Evolutionary conservation across 495 filamentous ascomycete genomes (phyloP).

Genomic region (Neurospora discreta): DNA sequence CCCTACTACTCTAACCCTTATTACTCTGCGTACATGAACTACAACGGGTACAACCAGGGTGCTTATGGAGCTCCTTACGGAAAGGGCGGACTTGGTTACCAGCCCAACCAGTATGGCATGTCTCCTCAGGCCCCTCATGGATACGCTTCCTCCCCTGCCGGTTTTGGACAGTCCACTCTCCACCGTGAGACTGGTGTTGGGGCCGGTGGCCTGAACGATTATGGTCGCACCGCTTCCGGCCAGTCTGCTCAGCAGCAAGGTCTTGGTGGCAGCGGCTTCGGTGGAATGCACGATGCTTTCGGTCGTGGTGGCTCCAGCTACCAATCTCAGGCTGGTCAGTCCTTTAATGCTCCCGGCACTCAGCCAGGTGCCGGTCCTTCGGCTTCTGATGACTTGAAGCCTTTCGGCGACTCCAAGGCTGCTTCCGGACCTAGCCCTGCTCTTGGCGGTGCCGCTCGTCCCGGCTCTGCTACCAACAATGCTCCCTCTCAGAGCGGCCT

Average conservation of each 20-base stretch:
- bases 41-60: constrained; percentile 54
- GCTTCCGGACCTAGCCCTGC: constrained; percentile 73
- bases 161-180: constrained; percentile 60
- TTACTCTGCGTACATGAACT: constrained; percentile 69
- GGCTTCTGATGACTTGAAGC: constrained; percentile 63
- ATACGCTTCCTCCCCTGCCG: constrained; percentile 65
- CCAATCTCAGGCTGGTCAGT: constrained; percentile 54
- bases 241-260: constrained; percentile 62
- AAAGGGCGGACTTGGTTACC: constrained; percentile 59
- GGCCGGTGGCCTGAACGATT: constrained; percentile 49
- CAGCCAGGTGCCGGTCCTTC: constrained; percentile 34
- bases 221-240: constrained; percentile 61
- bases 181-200: constrained; percentile 50
- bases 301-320: constrained; percentile 51
- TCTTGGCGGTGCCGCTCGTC: constrained; percentile 66
- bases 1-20: constrained; percentile 77
- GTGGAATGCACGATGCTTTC: constrained; percentile 68
- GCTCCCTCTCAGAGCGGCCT: constrained; percentile 54
- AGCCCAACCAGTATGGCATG: constrained; percentile 69
- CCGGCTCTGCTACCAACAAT: constrained; percentile 74
- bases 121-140: constrained; percentile 63
- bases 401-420: constrained; percentile 56
- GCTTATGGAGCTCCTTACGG: constrained; percentile 64
- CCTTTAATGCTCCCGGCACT: constrained; percentile 51
- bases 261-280: constrained; percentile 53